Conservation (phyloP, 2,329 filamentous ascomycete species). For the Raffaelea deltoideospora region DNA sequence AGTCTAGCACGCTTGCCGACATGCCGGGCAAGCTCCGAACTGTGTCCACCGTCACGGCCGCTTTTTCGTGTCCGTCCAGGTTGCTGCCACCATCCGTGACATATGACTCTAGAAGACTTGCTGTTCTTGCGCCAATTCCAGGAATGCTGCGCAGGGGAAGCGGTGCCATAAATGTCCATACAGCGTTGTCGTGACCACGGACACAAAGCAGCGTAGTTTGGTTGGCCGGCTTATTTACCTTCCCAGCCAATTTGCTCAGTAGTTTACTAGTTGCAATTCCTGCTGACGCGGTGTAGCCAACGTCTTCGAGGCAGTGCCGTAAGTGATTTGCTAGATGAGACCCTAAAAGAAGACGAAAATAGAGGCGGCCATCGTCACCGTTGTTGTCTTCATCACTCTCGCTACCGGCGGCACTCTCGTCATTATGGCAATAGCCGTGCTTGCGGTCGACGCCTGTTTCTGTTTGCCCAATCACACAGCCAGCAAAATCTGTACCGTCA, state of each 20-base stretch:
- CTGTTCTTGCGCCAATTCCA: conserved; percentile 71
- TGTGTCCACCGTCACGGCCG: conserved; percentile 45
- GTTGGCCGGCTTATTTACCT: conserved; percentile 68
- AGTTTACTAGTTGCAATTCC: conserved; percentile 81
- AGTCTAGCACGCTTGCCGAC: conserved; percentile 49
- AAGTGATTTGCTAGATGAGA: conserved; percentile 70
- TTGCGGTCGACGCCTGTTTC: not conserved
- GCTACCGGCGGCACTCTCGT: too few relatives aligned
- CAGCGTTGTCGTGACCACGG: conserved; percentile 34
- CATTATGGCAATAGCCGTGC: too few relatives aligned
- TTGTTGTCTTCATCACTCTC: not conserved
- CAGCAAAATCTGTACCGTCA: conserved; percentile 53
- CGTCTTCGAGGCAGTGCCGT: conserved; percentile 54
- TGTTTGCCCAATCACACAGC: conserved; percentile 36
- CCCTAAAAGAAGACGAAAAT: conserved; percentile 52
- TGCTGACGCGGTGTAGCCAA: conserved; percentile 76
- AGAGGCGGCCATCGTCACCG: not conserved
- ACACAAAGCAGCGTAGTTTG: conserved; percentile 63
- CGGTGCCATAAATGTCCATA: conserved; percentile 55
- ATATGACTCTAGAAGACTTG: conserved; percentile 37
- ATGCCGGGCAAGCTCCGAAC: conserved; percentile 49
- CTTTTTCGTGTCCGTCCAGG: conserved; percentile 14
- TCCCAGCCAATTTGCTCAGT: conserved; percentile 71
- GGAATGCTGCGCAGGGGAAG: conserved; percentile 71
- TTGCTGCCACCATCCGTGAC: conserved; percentile 21